Conservation (phyloP, 179 eudicot genomes). For the Vitellaria paradoxa region DNA sequence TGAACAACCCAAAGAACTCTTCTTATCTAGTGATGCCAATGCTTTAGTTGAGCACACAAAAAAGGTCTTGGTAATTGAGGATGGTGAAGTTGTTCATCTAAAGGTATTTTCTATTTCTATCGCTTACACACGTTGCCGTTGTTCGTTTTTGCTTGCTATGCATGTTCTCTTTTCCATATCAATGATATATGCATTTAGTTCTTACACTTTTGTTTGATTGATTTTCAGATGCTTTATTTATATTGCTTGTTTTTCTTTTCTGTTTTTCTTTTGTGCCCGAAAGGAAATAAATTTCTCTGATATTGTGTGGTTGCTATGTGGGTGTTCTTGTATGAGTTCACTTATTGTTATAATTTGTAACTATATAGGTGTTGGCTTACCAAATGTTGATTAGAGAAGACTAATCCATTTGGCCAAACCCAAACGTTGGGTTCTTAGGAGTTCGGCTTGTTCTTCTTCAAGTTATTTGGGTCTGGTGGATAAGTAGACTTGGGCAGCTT, state of each 20-base stretch:
- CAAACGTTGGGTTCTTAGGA: neutral
- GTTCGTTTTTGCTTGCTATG: neutral
- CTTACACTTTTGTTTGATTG: neutral
- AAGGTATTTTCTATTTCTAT: constrained; percentile 48
- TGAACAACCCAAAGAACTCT: constrained; percentile 86
- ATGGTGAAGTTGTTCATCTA: constrained; percentile 90
- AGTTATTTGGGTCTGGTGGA: neutral
- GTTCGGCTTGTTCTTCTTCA: neutral
- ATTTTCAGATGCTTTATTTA: neutral
- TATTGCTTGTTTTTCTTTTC: too few relatives aligned
- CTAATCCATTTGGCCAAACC: too few relatives aligned
- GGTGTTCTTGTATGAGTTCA: too few relatives aligned
- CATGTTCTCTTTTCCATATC: neutral
- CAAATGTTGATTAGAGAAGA: too few relatives aligned
- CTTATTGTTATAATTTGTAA: too few relatives aligned
- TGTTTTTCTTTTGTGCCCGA: too few relatives aligned
- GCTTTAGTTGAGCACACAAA: constrained; percentile 98
- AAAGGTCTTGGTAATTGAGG: constrained; percentile 89
- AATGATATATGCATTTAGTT: neutral
- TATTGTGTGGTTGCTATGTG: neutral
- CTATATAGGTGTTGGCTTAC: too few relatives aligned
- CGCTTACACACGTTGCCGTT: neutral
- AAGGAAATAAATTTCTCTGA: too few relatives aligned
- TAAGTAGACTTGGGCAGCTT: neutral
- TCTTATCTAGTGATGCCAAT: constrained; percentile 90